These are phyloP conservation scores for Rhodomyrtus psidioides DNA, from an alignment of 441 rosid genomes.

Conservation along the genomic window DNA sequence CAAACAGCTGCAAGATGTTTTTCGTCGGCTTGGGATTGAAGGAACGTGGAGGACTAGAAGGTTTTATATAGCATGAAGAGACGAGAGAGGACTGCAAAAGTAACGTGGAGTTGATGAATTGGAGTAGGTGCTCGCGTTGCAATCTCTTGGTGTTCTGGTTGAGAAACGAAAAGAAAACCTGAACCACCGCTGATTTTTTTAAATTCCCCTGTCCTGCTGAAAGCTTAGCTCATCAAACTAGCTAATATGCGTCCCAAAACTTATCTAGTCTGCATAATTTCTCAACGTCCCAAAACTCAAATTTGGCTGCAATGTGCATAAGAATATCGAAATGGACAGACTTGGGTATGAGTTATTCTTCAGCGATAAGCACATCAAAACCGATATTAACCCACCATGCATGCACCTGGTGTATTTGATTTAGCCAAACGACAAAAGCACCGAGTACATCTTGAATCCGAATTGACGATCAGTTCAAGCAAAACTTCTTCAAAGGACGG, in stretches of 20 bases:
- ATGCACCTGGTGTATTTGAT: neutral
- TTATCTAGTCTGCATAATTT: neutral
- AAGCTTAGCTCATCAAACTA: neutral
- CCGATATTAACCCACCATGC: neutral
- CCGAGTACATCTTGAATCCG: neutral
- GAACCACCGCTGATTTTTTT: neutral
- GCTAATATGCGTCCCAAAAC: neutral
- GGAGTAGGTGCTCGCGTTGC: constrained; percentile 25
- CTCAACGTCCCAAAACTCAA: neutral
- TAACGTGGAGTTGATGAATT: constrained; percentile 28
- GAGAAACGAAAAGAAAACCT: constrained; percentile 22
- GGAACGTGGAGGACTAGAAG: neutral
- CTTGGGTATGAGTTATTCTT: neutral
- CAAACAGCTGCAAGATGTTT: neutral
- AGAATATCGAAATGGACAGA: neutral
- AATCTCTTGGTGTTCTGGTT: constrained; percentile 17
- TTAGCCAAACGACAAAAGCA: neutral
- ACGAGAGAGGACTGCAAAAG: constrained; percentile 10
- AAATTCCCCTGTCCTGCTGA: neutral
- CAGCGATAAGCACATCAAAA: neutral
- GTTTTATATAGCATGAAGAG: constrained; percentile 9
- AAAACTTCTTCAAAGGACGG: neutral
- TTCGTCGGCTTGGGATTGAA: neutral
- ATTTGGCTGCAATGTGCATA: neutral
- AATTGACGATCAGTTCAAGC: neutral